Evolutionary conservation across 257 asterid species (phyloP).

Genomic region (Fraxinus quadrangulata): DNA sequence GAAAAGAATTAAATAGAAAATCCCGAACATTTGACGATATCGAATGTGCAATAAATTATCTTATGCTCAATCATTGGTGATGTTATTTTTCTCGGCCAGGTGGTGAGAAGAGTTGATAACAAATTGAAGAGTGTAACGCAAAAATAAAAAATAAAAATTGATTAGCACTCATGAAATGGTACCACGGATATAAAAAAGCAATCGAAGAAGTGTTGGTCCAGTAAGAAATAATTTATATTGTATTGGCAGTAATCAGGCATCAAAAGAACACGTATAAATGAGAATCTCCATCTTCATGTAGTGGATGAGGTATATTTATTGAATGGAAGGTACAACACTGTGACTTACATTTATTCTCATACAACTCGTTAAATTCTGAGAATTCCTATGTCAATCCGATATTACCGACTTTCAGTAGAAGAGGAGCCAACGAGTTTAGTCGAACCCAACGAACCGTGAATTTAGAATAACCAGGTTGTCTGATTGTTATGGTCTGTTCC

Average conservation of each 20-base stretch:
- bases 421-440: slow-evolving; percentile 15
- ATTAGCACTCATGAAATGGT: too few relatives aligned
- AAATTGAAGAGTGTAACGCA: too few relatives aligned
- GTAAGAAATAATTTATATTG: too few relatives aligned
- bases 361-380: background rate
- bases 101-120: too few relatives aligned
- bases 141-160: too few relatives aligned
- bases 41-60: too few relatives aligned
- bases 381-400: background rate
- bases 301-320: background rate
- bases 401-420: background rate
- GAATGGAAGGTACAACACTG: background rate
- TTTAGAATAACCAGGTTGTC: slow-evolving; percentile 57
- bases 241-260: background rate
- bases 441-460: slow-evolving; percentile 16
- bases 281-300: background rate
- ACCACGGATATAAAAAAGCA: too few relatives aligned
- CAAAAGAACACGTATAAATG: background rate
- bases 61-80: too few relatives aligned
- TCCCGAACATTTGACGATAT: too few relatives aligned
- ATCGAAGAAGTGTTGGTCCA: too few relatives aligned
- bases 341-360: slow-evolving; percentile 1
- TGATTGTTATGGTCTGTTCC: slow-evolving; percentile 50
- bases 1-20: too few relatives aligned
- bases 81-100: too few relatives aligned